Percentiles rank a stretch among this genome's conserved stretches.
phyloP scores from a whole-genome alignment of 768 basidiomycete genomes.

The Tulasnella sp. region DNA sequence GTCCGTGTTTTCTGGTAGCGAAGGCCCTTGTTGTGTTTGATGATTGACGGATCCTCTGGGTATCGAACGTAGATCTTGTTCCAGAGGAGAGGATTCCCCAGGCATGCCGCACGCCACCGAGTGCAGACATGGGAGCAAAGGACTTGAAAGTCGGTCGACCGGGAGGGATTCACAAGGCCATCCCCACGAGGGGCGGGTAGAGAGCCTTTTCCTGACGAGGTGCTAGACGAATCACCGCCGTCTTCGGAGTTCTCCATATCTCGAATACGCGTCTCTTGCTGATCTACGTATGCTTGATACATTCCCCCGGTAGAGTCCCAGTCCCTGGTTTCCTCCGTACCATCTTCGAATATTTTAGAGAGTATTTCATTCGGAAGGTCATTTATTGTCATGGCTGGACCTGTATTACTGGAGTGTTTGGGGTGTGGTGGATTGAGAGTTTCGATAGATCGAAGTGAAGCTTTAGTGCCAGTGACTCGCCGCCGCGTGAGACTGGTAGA shows the following conservation, averaged over 20 bases:
- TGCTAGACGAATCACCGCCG: neutral
- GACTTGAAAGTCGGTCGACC: neutral
- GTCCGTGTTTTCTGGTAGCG: neutral
- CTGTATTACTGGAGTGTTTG: too few species aligned
- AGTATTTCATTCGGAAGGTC: neutral
- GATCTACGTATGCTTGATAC: neutral
- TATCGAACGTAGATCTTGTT: neutral
- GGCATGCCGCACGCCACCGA: neutral
- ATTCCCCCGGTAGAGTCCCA: neutral
- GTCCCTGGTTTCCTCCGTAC: neutral
- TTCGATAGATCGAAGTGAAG: too few species aligned
- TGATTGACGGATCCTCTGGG: neutral
- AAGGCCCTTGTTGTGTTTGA: neutral
- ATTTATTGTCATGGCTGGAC: neutral
- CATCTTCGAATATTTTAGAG: neutral
- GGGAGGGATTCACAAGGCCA: neutral
- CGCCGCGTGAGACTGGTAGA: neutral
- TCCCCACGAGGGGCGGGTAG: neutral
- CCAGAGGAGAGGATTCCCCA: neutral
- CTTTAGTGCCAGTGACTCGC: too few species aligned
- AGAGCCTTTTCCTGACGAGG: neutral
- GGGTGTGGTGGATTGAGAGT: too few species aligned
- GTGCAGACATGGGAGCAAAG: neutral
- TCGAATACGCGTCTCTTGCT: neutral
- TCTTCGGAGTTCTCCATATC: neutral